These are phyloP conservation scores for Umbelopsis sp. DNA, from an alignment of 192 early-diverging fungal genomes.

Conservation along the genomic window DNA sequence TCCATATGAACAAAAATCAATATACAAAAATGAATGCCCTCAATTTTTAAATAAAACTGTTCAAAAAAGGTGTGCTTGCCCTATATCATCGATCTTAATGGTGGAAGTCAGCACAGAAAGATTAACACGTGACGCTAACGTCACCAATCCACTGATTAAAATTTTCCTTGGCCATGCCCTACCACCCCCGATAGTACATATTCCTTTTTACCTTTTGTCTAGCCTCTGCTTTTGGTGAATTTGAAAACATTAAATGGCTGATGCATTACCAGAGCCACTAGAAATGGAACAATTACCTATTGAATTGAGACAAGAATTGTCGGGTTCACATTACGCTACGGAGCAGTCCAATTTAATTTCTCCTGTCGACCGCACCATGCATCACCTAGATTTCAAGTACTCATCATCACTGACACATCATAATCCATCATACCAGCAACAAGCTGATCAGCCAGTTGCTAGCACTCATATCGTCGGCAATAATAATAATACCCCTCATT, in stretches of 20 bases:
- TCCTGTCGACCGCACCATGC: neutral
- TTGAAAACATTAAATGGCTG: slow-evolving; percentile 7
- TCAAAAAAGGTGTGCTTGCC: too few species aligned
- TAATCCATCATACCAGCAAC: neutral
- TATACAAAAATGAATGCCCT: too few species aligned
- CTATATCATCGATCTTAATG: too few species aligned
- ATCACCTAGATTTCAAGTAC: slow-evolving; percentile 8
- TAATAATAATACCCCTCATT: slow-evolving; percentile 4
- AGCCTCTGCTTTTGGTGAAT: slow-evolving; percentile 7
- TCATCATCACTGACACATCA: neutral
- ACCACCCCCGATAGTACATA: neutral
- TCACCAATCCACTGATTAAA: neutral
- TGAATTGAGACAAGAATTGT: slow-evolving; percentile 13
- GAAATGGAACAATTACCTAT: slow-evolving; percentile 9
- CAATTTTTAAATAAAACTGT: too few species aligned
- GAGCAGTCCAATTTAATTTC: slow-evolving; percentile 7
- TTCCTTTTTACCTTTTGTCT: slow-evolving; percentile 2
- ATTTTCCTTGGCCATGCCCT: neutral
- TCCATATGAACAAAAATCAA: too few species aligned
- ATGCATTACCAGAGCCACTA: slow-evolving; percentile 17
- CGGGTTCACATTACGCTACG: neutral
- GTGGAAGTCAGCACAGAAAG: too few species aligned
- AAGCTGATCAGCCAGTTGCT: neutral
- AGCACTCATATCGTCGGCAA: neutral
- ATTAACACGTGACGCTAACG: neutral